Base-by-base conservation (phyloP, 1,139 yeast species). In the Spathaspora sp. region DNA sequence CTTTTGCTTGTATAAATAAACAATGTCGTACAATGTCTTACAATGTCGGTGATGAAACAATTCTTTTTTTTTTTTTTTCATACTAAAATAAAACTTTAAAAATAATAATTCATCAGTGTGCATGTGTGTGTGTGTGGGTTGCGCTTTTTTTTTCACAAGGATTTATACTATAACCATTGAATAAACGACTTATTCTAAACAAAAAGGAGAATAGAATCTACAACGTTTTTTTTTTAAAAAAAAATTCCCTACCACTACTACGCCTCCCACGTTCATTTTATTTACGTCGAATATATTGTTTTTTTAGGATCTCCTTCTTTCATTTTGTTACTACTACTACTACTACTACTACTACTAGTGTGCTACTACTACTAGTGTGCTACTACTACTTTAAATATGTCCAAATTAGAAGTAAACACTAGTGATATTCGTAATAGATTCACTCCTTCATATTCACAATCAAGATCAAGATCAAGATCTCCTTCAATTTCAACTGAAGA, bases 401-500 rank as follows among this genome's bases (percentile, higher is more conserved):
- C 37, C 9, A 3, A 8, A 6, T 33, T 33, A 33, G 11, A 15
- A 33, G 37, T 33, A 6, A 11, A 8, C 8, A 33, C 39, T 16
- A 18, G 18, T 23, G 39, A 38, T 13, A 4, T 26, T 4, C 7
- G 33, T 7, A 42, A 26, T 24, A 36, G 44, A 38, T 42, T 34
- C 36, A 33, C 37, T 11, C 37, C 37, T 33, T 15, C 37, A 15
- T 23, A 33, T 17, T 13, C 27, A 7, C 4, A 16, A 17, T 36
- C 27, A 5, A 4, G 25, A 17, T 36, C 31, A 18, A 20, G 41
- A 36, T 33, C 37, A 17, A 16, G n/a, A 33, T 29, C 33, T 42
- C 47, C 44, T 7, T 25, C 25, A 8, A 17, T 39, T 20, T 37
- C 76, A 0, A 65, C 80, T 2, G 84, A 81, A 50, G 82, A 76